These are phyloP conservation scores for Sechiopsis laciniata DNA, from an alignment of 306 rosid species.

Conservation along the genomic window DNA sequence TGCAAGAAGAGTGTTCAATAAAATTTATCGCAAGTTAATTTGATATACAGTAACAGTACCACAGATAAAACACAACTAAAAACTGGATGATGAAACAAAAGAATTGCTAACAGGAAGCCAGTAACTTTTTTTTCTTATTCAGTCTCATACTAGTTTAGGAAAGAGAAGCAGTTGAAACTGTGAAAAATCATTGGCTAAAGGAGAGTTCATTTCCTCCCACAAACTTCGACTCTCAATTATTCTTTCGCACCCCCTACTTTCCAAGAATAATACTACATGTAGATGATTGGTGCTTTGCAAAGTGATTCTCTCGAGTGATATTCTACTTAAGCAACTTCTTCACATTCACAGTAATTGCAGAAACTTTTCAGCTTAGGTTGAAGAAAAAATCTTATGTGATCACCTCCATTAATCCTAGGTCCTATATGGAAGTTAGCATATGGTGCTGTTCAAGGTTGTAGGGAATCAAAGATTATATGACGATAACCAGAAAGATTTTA, in stretches of 20 bases:
- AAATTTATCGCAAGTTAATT: conserved; percentile 4
- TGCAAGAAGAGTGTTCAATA: conserved; percentile 2
- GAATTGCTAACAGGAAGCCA: neutral
- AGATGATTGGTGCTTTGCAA: neutral
- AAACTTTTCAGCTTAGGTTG: neutral
- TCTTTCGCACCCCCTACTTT: neutral
- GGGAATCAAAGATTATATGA: neutral
- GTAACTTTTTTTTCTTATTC: neutral
- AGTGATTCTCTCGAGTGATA: neutral
- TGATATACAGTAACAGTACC: neutral
- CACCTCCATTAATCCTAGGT: conserved; percentile 10
- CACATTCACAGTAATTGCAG: neutral
- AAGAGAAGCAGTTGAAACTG: neutral
- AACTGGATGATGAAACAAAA: neutral
- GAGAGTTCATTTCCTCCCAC: neutral
- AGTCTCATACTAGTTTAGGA: neutral
- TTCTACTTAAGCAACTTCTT: neutral
- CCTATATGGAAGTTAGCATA: neutral
- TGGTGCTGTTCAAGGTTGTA: conserved; percentile 13
- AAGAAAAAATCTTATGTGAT: conserved; percentile 8
- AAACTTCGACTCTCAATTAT: neutral
- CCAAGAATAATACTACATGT: neutral
- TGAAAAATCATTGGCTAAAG: neutral
- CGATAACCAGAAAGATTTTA: neutral
- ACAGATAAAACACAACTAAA: neutral